phyloP scores from a whole-genome alignment of 768 basidiomycete genomes.

The Serendipita vermifera region DNA sequence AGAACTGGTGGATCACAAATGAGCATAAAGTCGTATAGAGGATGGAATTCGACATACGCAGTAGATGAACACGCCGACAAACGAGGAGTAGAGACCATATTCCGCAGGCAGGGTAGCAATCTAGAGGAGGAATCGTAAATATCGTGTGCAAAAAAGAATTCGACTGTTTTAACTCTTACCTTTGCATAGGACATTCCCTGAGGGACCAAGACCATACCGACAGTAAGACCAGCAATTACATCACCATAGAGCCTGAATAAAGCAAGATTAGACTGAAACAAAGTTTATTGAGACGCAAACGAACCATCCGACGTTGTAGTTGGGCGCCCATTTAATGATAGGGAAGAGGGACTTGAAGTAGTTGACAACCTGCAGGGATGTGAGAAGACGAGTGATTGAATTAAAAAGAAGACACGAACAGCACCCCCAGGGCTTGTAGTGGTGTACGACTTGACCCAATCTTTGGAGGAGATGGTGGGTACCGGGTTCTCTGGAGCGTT shows the following conservation, averaged over 20 bases:
- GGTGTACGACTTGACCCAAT: conserved; percentile 36
- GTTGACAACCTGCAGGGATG: conserved; percentile 33
- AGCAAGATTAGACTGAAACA: background rate
- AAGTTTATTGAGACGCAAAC: conserved; percentile 19
- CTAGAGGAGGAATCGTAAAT: conserved; percentile 30
- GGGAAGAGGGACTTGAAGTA: conserved; percentile 75
- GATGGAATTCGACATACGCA: conserved; percentile 39
- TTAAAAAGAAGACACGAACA: background rate
- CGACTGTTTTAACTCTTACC: too few species aligned
- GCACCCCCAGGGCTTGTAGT: conserved; percentile 43
- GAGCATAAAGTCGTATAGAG: background rate
- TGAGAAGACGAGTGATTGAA: conserved; percentile 5
- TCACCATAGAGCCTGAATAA: conserved; percentile 46
- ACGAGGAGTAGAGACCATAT: conserved; percentile 90
- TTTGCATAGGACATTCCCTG: conserved; percentile 85
- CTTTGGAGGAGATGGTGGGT: conserved; percentile 44
- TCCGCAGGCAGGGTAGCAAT: conserved; percentile 67
- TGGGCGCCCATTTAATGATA: conserved; percentile 68
- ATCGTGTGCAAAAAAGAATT: background rate
- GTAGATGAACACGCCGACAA: conserved; percentile 75
- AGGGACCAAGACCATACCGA: conserved; percentile 90
- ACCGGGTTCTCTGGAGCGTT: conserved; percentile 47
- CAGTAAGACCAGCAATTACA: conserved; percentile 80
- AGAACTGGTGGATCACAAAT: conserved; percentile 40
- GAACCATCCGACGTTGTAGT: conserved; percentile 52